Percentiles rank a stretch among this genome's conserved stretches.
Evolutionary conservation across 176 grass and related monocot genomes (phyloP).

Genomic region (Tillandsia fasciculata): DNA sequence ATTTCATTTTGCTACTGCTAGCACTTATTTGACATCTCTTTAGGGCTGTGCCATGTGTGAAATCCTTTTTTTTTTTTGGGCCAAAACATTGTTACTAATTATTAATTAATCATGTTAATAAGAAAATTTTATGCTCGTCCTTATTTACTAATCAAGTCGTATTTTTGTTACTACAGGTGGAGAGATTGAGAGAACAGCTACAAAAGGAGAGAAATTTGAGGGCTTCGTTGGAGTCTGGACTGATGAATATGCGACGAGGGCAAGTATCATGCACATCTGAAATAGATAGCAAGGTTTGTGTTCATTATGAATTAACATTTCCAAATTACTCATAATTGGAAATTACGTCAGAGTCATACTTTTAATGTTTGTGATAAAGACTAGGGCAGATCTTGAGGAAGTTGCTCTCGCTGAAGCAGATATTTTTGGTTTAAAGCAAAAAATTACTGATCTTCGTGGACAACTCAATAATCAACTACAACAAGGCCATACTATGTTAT

Average conservation of each 20-base stretch:
- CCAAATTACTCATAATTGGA: slow-evolving; percentile 8
- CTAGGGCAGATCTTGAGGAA: slow-evolving; percentile 71
- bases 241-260: slow-evolving; percentile 63
- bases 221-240: slow-evolving; percentile 62
- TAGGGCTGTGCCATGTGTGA: no score
- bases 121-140: no score
- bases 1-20: no score
- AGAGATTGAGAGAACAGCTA: slow-evolving; percentile 65
- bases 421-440: slow-evolving; percentile 84
- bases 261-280: slow-evolving; percentile 40
- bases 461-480: slow-evolving; percentile 44
- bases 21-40: no score
- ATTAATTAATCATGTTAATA: no score
- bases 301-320: slow-evolving; percentile 21
- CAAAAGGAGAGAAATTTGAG: slow-evolving; percentile 74
- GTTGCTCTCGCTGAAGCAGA: slow-evolving; percentile 78
- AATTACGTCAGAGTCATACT: slow-evolving; percentile 15
- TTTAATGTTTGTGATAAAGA: slow-evolving; percentile 34
- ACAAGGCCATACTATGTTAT: slow-evolving; percentile 45
- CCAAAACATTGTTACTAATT: no score
- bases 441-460: slow-evolving; percentile 71
- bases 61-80: no score
- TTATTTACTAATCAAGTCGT: background rate
- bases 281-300: slow-evolving; percentile 64
- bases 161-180: slow-evolving; percentile 48